phyloP scores from a whole-genome alignment of 2,329 filamentous ascomycete genomes.

The Zelopaecilomyces penicillatus region DNA sequence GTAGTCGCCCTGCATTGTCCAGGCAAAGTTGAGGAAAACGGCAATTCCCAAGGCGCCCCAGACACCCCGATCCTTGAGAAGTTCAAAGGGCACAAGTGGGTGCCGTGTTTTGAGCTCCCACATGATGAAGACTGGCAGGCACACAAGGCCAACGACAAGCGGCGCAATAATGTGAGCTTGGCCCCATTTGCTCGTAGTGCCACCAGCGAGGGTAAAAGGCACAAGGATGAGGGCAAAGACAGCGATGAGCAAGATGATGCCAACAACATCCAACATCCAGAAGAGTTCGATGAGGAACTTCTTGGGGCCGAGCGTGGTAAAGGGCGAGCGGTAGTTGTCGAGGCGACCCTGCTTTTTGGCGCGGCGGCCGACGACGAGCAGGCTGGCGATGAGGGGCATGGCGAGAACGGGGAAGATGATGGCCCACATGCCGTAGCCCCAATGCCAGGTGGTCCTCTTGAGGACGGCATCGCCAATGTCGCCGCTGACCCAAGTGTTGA shows the following conservation, averaged over 20 bases:
- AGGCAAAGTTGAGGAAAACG: slow-evolving; percentile 46
- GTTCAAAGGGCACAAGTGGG: slow-evolving; percentile 50
- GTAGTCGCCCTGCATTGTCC: slow-evolving; percentile 57
- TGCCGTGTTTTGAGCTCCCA: slow-evolving; percentile 40
- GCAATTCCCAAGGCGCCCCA: slow-evolving; percentile 56
- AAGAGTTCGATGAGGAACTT: slow-evolving; percentile 32
- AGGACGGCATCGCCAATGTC: slow-evolving; percentile 45
- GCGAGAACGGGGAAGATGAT: slow-evolving; percentile 54
- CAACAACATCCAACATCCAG: slow-evolving; percentile 37
- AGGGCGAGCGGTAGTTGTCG: slow-evolving; percentile 14
- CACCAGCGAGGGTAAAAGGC: slow-evolving; percentile 38
- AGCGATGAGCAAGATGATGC: slow-evolving; percentile 37
- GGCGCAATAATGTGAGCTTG: slow-evolving; percentile 33
- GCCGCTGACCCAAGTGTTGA: slow-evolving; percentile 58
- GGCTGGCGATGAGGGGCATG: slow-evolving; percentile 45
- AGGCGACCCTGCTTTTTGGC: slow-evolving; percentile 44
- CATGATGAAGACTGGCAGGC: slow-evolving; percentile 42
- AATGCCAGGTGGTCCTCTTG: slow-evolving; percentile 43
- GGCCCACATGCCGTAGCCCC: slow-evolving; percentile 58
- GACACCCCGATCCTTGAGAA: slow-evolving; percentile 55
- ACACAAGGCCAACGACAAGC: slow-evolving; percentile 36
- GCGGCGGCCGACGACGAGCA: slow-evolving; percentile 41
- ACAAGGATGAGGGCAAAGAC: slow-evolving; percentile 38
- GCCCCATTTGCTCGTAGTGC: slow-evolving; percentile 29
- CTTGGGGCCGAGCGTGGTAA: slow-evolving; percentile 15